phyloP scores from a whole-genome alignment of 495 filamentous ascomycete species.

The Aspergillus olivimuriae region DNA sequence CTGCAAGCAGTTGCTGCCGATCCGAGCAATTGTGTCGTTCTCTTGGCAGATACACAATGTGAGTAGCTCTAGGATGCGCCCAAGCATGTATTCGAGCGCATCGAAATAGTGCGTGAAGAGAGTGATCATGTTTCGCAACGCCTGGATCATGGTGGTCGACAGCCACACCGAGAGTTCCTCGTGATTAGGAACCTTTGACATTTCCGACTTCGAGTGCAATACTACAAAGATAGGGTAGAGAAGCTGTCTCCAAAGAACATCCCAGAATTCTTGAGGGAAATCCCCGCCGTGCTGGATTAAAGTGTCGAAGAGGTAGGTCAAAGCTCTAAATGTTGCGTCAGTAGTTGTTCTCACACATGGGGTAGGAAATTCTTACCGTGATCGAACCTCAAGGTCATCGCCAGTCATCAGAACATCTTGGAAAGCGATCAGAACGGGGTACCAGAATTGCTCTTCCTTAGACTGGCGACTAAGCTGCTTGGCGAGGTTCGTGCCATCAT shows the following conservation, averaged over 20 bases:
- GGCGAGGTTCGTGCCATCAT: conserved; percentile 41
- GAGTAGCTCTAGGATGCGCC: conserved; percentile 86
- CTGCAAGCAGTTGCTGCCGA: conserved; percentile 96
- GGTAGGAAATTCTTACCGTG: conserved; percentile 35
- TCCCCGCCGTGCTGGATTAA: conserved; percentile 83
- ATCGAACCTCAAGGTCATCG: conserved; percentile 95
- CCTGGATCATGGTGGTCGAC: conserved; percentile 99
- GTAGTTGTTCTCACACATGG: neutral
- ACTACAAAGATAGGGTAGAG: conserved; percentile 99
- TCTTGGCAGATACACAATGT: conserved; percentile 97
- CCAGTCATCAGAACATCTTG: conserved; percentile 99
- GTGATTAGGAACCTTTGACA: conserved; percentile 86
- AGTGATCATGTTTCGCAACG: conserved; percentile 93
- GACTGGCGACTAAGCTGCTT: conserved; percentile 53
- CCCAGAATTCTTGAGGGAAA: conserved; percentile 95
- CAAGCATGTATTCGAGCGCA: conserved; percentile 91
- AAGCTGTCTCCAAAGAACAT: conserved; percentile 93
- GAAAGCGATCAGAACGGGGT: conserved; percentile 94
- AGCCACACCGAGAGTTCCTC: conserved; percentile 99
- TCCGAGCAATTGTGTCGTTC: conserved; percentile 96
- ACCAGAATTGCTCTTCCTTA: conserved; percentile 96
- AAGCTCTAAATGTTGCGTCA: conserved; percentile 49
- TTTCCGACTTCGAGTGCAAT: conserved; percentile 88
- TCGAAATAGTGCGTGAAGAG: conserved; percentile 99
- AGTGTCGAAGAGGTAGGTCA: conserved; percentile 93